Percentiles rank a stretch among this genome's conserved stretches.
These are phyloP conservation scores for Solanum rostratum DNA, from an alignment of 257 asterid genomes.

Conservation along the genomic window DNA sequence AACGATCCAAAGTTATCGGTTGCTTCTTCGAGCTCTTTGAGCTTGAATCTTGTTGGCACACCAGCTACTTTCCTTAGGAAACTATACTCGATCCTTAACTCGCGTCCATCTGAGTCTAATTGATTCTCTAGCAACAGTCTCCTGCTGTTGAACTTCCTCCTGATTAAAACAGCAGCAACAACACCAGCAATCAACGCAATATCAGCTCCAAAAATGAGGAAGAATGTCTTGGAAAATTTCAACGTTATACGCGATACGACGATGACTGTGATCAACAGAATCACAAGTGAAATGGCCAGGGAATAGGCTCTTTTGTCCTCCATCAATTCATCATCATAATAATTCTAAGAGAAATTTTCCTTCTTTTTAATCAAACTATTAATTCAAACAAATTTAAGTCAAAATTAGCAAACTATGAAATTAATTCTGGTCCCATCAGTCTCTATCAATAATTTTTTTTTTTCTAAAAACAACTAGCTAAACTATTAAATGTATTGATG, in stretches of 20 bases:
- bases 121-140: slow-evolving; percentile 27
- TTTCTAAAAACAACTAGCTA: background rate
- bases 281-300: slow-evolving; percentile 21
- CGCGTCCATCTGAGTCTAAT: slow-evolving; percentile 51
- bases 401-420: background rate
- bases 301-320: slow-evolving; percentile 42
- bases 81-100: slow-evolving; percentile 68
- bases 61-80: slow-evolving; percentile 77
- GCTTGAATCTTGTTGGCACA: slow-evolving; percentile 57
- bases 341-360: background rate
- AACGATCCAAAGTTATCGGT: slow-evolving; percentile 46
- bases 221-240: slow-evolving; percentile 32
- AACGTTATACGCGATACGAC: slow-evolving; percentile 36
- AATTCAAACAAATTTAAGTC: background rate
- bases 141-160: slow-evolving; percentile 27
- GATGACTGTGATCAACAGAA: slow-evolving; percentile 21
- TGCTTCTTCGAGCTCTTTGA: slow-evolving; percentile 60
- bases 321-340: slow-evolving; percentile 14
- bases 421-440: background rate
- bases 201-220: slow-evolving; percentile 47
- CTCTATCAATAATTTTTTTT: background rate
- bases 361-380: background rate
- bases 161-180: slow-evolving; percentile 9
- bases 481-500: background rate
- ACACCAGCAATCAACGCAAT: slow-evolving; percentile 48